Base-by-base conservation (phyloP, 225 moss, liverwort and hornwort genomes). In the Anthoceros angustus region DNA sequence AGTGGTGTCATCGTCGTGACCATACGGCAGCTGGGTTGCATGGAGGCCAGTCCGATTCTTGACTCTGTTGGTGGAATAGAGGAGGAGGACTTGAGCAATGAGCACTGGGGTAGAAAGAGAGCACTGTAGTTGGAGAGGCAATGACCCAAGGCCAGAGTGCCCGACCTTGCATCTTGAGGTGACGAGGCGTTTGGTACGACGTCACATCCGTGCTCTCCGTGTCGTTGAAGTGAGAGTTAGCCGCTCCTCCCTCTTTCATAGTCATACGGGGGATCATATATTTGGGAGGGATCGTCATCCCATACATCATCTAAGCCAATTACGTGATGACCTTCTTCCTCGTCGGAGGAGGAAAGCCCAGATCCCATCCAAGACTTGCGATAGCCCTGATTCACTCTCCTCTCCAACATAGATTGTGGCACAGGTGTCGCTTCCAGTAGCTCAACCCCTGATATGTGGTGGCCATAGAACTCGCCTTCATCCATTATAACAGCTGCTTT, bases 401-500 rank as follows among this genome's bases (percentile, higher is more conserved):
- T 71, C 64, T 98, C 92, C 41, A 91, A 76, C 16, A 83, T 76
- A 6, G 83, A 75, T 9, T 80, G 80, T n/a, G 68, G 68, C 50
- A 75, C 68, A 40, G 92, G 79, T 32, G 81, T 77, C 20, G 92
- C 92, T 83, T 92, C 98, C 76, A 98, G 72, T 10, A 98, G 84
- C 79, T 98, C 98, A 63, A 98, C 89, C 39, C 98, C 98, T 68
- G 73, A 66, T 9, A 76, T 76, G 62, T 74, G 89, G 24, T 84
- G 82, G 45, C 98, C 98, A 74, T 80, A 89, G 61, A 83, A 82
- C 55, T 74, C 80, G 9, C 98, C 98, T 9, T 61, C 79, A 73
- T 98, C 98, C 92, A 98, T 70, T 42, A 98, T 84, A 23, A 89
- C 76, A 66, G 89, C 92, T 39, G 98, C 98, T 67, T 98, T 98